These are phyloP conservation scores for Phytophthora multivora DNA, from an alignment of 352 stramenopile genomes.

Conservation along the genomic window DNA sequence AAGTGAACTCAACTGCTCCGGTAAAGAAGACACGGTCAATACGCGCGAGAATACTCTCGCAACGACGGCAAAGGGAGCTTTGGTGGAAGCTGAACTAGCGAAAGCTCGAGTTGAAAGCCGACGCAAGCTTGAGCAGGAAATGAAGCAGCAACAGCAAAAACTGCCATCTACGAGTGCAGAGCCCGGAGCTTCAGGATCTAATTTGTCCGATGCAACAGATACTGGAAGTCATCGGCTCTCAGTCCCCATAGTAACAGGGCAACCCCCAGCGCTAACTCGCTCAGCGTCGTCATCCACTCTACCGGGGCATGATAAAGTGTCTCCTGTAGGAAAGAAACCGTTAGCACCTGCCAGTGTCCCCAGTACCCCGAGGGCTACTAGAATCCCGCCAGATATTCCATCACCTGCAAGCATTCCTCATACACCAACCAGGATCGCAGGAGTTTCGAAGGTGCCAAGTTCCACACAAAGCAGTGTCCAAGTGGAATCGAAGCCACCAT, in stretches of 20 bases:
- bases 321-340: background rate
- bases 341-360: constrained; percentile 3
- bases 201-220: background rate
- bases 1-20: background rate
- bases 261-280: constrained; percentile 16
- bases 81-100: constrained; percentile 72
- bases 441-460: background rate
- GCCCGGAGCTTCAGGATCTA: background rate
- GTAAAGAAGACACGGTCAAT: background rate
- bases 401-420: background rate
- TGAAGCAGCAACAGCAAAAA: constrained; percentile 34
- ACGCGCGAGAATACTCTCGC: constrained; percentile 48
- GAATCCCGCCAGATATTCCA: background rate
- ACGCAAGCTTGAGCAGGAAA: constrained; percentile 59
- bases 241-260: constrained; percentile 1
- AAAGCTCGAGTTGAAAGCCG: constrained; percentile 68
- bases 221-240: background rate
- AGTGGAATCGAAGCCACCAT: background rate
- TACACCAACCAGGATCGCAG: background rate
- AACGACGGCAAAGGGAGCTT: constrained; percentile 58
- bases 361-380: background rate
- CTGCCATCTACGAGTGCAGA: no score
- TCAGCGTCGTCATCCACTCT: constrained; percentile 40
- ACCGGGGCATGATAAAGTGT: background rate
- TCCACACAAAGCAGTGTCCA: background rate